Evolutionary conservation across 352 stramenopile genomes (phyloP).

Genomic region (Phytophthora megakarya): DNA sequence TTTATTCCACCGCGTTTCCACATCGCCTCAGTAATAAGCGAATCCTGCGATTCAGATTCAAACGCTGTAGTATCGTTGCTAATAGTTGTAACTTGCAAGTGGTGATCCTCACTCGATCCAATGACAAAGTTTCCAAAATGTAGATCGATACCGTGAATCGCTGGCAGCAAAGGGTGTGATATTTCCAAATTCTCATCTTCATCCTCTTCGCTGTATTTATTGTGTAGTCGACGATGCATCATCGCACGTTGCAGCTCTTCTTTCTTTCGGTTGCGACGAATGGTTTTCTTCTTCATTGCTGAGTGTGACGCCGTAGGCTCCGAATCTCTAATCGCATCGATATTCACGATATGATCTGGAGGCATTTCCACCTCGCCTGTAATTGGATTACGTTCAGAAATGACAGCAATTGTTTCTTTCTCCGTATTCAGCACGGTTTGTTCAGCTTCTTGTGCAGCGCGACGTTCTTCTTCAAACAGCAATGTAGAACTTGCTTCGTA

Average conservation of each 20-base stretch:
- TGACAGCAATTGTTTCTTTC: constrained; percentile 6
- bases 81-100: neutral
- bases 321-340: neutral
- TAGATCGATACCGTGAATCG: constrained; percentile 32
- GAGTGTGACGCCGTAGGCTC: neutral
- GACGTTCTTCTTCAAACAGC: constrained; percentile 58
- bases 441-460: constrained; percentile 18
- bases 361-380: constrained; percentile 43
- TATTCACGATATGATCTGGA: constrained; percentile 45
- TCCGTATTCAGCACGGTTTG: constrained; percentile 2
- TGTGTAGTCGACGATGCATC: constrained; percentile 16
- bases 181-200: constrained; percentile 2
- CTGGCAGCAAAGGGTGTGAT: constrained; percentile 19
- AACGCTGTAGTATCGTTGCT: neutral
- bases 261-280: constrained; percentile 37
- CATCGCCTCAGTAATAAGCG: constrained; percentile 39
- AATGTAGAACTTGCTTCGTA: constrained; percentile 53
- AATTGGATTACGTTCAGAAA: constrained; percentile 46
- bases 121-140: constrained; percentile 50
- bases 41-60: neutral
- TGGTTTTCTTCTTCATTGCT: neutral
- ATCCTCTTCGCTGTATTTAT: constrained; percentile 8
- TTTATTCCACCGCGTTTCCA: constrained; percentile 52
- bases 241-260: constrained; percentile 40
- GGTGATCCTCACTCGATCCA: neutral